phyloP scores from a whole-genome alignment of 257 asterid genomes.

The Linaria vulgaris region DNA sequence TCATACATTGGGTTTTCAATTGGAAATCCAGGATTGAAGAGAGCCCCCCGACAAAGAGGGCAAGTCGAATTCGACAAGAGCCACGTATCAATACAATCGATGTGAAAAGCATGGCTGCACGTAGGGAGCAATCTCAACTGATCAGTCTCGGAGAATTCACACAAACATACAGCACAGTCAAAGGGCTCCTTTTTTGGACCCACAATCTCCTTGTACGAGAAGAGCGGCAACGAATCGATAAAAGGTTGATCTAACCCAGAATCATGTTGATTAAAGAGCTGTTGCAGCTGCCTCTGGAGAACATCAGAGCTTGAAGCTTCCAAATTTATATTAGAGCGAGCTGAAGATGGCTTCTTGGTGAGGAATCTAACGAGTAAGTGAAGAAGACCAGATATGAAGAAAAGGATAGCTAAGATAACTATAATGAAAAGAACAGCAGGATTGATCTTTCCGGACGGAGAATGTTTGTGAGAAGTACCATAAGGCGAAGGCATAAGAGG shows the following conservation, averaged over 20 bases:
- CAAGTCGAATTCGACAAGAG: slow-evolving; percentile 26
- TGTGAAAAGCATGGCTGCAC: slow-evolving; percentile 28
- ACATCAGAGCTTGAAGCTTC: slow-evolving; percentile 16
- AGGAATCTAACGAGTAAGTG: slow-evolving; percentile 30
- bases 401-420: slow-evolving; percentile 18
- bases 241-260: slow-evolving; percentile 25
- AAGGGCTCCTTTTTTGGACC: slow-evolving; percentile 24
- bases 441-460: slow-evolving; percentile 1
- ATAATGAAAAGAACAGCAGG: slow-evolving; percentile 23
- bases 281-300: slow-evolving; percentile 27
- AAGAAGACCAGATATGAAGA: slow-evolving; percentile 23
- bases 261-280: slow-evolving; percentile 23
- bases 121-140: slow-evolving; percentile 18
- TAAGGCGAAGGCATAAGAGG: slow-evolving; percentile 34
- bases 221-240: slow-evolving; percentile 19
- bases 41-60: slow-evolving; percentile 36
- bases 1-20: slow-evolving; percentile 77
- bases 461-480: slow-evolving; percentile 35
- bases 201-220: slow-evolving; percentile 14
- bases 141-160: slow-evolving; percentile 23
- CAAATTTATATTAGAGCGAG: background rate
- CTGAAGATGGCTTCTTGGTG: background rate
- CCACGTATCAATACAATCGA: slow-evolving; percentile 27
- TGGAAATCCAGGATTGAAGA: slow-evolving; percentile 74
- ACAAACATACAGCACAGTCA: slow-evolving; percentile 29